Conservation (phyloP, 202 grass and related monocot species). For the Zizania palustris region DNA sequence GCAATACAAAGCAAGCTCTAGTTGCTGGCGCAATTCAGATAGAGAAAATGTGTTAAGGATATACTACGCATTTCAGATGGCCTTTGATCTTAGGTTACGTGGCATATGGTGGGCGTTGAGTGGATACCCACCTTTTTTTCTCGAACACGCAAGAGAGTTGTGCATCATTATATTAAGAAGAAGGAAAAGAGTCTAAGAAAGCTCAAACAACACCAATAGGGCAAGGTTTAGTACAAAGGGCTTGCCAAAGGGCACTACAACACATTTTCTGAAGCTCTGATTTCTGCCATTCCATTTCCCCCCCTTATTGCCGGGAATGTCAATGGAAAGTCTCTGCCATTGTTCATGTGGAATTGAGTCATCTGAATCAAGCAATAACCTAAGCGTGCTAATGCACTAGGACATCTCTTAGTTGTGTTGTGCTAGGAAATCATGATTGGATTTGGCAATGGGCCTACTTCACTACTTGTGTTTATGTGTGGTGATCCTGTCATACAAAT, state of each 20-base stretch:
- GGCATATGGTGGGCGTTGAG: slow-evolving; percentile 23
- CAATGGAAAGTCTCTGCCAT: background rate
- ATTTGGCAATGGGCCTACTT: background rate
- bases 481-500: slow-evolving; percentile 13
- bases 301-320: background rate
- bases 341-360: background rate
- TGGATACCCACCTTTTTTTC: slow-evolving; percentile 49
- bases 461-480: background rate
- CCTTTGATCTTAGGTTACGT: background rate
- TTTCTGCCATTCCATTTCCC: background rate
- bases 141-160: background rate
- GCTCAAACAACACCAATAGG: too few species aligned
- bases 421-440: background rate
- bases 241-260: too few species aligned
- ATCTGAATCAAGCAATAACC: background rate
- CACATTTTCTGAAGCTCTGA: background rate
- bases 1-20: slow-evolving; percentile 22
- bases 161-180: too few species aligned
- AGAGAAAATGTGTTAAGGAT: slow-evolving; percentile 10
- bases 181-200: too few species aligned
- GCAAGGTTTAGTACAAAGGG: too few species aligned
- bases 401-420: background rate
- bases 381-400: background rate
- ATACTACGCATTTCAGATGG: slow-evolving; percentile 16
- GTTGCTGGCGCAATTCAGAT: slow-evolving; percentile 31